Base-by-base conservation (phyloP, 495 filamentous ascomycete species). In the Jackrogersella multiformis region DNA sequence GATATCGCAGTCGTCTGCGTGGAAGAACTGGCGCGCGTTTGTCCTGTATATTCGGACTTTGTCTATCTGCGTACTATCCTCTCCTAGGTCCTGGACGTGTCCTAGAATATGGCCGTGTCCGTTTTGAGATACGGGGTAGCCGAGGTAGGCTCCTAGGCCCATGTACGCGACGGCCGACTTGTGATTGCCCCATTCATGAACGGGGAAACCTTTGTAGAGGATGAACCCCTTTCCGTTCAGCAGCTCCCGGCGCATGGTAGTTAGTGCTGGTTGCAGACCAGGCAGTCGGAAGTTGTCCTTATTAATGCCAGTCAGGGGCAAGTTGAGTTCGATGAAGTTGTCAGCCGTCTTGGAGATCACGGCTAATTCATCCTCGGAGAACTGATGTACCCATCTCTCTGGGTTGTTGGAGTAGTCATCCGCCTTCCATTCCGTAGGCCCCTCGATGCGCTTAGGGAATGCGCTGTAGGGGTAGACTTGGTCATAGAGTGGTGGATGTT, bases 101-200 rank as follows among this genome's bases (percentile, higher is more conserved):
- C 93, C 93, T 8, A 97, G 82, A 12, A 96, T 90, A 75, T 96
- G 93, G n/a, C 93, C 93, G 41, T 86, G 86, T 6, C 87, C 86
- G 78, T 97, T 97, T 72, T 97, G 93, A 36, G 87, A 90, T 35
- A 93, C 84, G 58, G 93, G 92, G 77, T 96, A 93, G 34, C 93
- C 93, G 3, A 97, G 82, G 70, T 94, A 87, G 2, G 90, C 89
- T n/a, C 92, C 92, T 1, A 97, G 80, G 30, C 93, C 93, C 89
- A 97, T 93, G 78, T 96, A 96, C 18, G 91, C 92, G 24, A 90
- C 87, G 20, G 93, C 92, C 10, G 87, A 90, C 78, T 95, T 97
- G 63, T 86, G 82, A 53, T 86, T 82, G n/a, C 88, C 85, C 93
- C 93, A 97, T 75, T 85, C 77, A 52, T 82, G 64, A 10, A 91